Conservation (phyloP, 139 green algal genomes). For the Chlamydomonas incerta region DNA sequence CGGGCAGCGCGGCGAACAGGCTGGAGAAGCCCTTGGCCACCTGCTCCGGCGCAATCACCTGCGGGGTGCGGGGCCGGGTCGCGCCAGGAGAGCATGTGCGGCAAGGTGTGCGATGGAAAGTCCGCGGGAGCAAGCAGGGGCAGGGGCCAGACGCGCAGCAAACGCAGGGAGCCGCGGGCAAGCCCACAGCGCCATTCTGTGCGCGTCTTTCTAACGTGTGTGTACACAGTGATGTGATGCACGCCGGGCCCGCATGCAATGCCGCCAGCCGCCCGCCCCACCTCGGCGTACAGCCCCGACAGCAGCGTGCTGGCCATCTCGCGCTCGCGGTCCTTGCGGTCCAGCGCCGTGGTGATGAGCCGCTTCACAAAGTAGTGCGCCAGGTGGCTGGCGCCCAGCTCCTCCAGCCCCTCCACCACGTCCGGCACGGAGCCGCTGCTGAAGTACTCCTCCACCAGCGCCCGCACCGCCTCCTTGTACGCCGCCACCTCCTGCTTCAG, state of each 20-base stretch:
- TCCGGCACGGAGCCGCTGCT: slow-evolving; percentile 75
- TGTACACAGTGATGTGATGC: too few relatives aligned
- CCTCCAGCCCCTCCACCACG: slow-evolving; percentile 62
- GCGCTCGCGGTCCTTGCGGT: slow-evolving; percentile 91
- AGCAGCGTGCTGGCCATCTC: slow-evolving; percentile 92
- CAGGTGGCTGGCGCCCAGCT: slow-evolving; percentile 65
- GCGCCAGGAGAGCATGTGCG: too few relatives aligned
- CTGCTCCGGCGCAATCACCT: slow-evolving; percentile 61
- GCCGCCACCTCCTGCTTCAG: slow-evolving; percentile 65
- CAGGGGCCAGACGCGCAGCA: too few relatives aligned
- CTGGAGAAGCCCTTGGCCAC: slow-evolving; percentile 78
- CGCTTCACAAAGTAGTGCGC: slow-evolving; percentile 95
- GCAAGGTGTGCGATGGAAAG: too few relatives aligned
- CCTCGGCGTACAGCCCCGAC: slow-evolving; percentile 86
- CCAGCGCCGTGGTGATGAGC: slow-evolving; percentile 79
- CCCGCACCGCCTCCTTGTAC: slow-evolving; percentile 79
- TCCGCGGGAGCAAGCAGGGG: too few relatives aligned
- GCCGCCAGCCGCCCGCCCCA: background rate
- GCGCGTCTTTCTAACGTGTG: too few relatives aligned
- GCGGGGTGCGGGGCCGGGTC: background rate
- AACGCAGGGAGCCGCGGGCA: too few relatives aligned
- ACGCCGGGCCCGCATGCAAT: too few relatives aligned
- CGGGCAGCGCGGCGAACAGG: slow-evolving; percentile 75
- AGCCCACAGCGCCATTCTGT: too few relatives aligned
- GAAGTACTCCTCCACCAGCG: slow-evolving; percentile 93